Evolutionary conservation across 2,329 filamentous ascomycete species (phyloP), one percentile per base, ranked within the genome.

Genomic region (Apiospora phragmitis): DNA sequence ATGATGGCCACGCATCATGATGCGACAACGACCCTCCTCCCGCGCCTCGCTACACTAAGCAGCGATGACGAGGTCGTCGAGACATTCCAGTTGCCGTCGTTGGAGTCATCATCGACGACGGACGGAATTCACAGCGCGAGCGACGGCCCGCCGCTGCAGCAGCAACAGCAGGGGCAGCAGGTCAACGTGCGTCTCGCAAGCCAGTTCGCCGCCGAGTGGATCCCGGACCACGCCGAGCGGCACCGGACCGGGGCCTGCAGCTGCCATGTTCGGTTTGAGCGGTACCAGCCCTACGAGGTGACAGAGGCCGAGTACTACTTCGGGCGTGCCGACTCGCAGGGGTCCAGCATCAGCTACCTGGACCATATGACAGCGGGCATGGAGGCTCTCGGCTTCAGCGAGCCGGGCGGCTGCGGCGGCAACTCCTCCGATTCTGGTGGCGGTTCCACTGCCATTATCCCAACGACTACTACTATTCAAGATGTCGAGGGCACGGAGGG

Each of bases 171-270:
- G 43, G 43, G 43, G 3, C 43, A 55, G 32, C 32, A 71, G 6
- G 75, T 80, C 5, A 62, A 77, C 0, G 74, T 82, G 43, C 80
- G 82, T 1, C 75, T 82, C 12, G 68, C 76, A 0, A 80, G 81
- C 69, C 73, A 82, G n/a, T 84, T 79, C 70, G 82, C 78, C 1
- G 80, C 79, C 3, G 83, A 85, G 72, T 85, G 83, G 83, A 71
- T 78, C 2, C 71, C 71, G 0, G 83, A 84, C 73, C 83, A 85
- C 73, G 77, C 77, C 14, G 71, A 72, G 24, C 77, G 80, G 5
- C 83, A 85, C 73, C 69, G 74, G 4, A 68, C 62, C 4, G 82
- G 82, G 3, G 72, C 71, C 9, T 85, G 83, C 74, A 42, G 71
- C 18, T 85, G 83, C 71, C 69, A 70, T 4, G 75, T 79, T 0